Conservation (phyloP, 2,329 filamentous ascomycete genomes). For the Neopestalotiopsis rosae region DNA sequence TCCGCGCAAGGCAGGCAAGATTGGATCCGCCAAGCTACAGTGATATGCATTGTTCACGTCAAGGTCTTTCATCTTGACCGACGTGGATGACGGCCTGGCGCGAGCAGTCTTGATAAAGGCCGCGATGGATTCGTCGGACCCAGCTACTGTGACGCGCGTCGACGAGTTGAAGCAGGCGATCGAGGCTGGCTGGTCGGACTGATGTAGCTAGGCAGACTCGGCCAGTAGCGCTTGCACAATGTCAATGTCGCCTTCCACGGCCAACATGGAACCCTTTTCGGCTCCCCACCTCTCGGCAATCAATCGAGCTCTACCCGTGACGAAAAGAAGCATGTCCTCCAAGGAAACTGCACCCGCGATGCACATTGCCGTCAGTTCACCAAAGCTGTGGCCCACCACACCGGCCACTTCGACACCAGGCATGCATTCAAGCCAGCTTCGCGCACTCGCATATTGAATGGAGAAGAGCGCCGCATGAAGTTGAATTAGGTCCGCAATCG, state of each 20-base stretch:
- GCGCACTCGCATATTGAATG: slow-evolving; percentile 42
- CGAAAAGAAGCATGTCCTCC: slow-evolving; percentile 63
- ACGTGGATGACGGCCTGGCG: not conserved
- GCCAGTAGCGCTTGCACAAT: slow-evolving; percentile 36
- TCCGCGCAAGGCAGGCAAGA: not conserved
- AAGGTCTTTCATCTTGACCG: slow-evolving; percentile 5
- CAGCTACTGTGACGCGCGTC: slow-evolving; percentile 41
- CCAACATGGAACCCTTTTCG: slow-evolving; percentile 49
- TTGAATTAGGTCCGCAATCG: slow-evolving; percentile 27
- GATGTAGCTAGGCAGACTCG: slow-evolving; percentile 46
- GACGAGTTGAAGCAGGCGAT: slow-evolving; percentile 61
- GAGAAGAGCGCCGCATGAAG: slow-evolving; percentile 48
- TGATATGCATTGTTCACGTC: slow-evolving; percentile 16
- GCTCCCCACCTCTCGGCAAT: slow-evolving; percentile 47
- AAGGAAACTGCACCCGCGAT: slow-evolving; percentile 69
- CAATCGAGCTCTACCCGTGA: slow-evolving; percentile 63
- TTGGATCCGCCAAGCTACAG: slow-evolving; percentile 5
- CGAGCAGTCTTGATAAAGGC: slow-evolving; percentile 28
- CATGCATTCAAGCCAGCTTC: slow-evolving; percentile 41
- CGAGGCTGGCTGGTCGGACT: slow-evolving; percentile 54
- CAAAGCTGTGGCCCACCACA: slow-evolving; percentile 66
- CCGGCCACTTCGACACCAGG: slow-evolving; percentile 53
- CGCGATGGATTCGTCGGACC: slow-evolving; percentile 54
- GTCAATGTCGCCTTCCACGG: slow-evolving; percentile 43
- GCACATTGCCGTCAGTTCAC: slow-evolving; percentile 73